These are phyloP conservation scores for Simplicillium sp. DNA, from an alignment of 2,329 filamentous ascomycete species.

Conservation along the genomic window DNA sequence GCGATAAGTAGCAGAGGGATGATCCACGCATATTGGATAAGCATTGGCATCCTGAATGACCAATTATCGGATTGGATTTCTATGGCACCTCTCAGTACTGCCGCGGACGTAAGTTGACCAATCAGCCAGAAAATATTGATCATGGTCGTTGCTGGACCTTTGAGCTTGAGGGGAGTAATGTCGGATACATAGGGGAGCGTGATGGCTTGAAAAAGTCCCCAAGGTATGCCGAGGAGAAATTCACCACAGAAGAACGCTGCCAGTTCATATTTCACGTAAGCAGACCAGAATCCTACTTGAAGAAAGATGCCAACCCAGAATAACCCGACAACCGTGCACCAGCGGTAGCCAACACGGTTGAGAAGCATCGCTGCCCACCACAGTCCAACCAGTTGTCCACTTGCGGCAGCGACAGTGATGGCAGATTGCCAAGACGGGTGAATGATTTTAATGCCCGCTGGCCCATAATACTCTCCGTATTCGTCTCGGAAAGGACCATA, in stretches of 20 bases:
- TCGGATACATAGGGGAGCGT: slow-evolving; percentile 28
- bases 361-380: slow-evolving; percentile 7
- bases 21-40: slow-evolving; percentile 28
- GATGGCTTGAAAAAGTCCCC: slow-evolving; percentile 21
- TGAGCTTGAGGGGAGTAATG: slow-evolving; percentile 18
- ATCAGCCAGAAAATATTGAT: slow-evolving; percentile 30
- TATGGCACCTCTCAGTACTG: slow-evolving; percentile 20
- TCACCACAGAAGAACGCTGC: slow-evolving; percentile 20
- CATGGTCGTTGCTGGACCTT: slow-evolving; percentile 25
- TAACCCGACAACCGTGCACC: slow-evolving; percentile 3
- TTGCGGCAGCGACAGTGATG: slow-evolving; percentile 8
- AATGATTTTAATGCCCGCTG: no score
- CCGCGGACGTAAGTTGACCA: slow-evolving; percentile 25
- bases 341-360: slow-evolving; percentile 7
- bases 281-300: slow-evolving; percentile 2
- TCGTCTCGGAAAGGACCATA: slow-evolving; percentile 4
- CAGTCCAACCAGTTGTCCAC: slow-evolving; percentile 9
- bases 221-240: slow-evolving; percentile 25
- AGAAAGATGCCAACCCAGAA: slow-evolving; percentile 3
- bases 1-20: slow-evolving; percentile 21
- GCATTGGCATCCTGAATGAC: slow-evolving; percentile 28
- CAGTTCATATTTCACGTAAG: background rate
- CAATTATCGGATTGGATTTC: slow-evolving; percentile 15
- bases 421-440: slow-evolving; percentile 7
- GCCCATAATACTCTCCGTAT: slow-evolving; percentile 3